Base-by-base conservation (phyloP, 805 yeast species). In the Ogataea pignaliae region DNA sequence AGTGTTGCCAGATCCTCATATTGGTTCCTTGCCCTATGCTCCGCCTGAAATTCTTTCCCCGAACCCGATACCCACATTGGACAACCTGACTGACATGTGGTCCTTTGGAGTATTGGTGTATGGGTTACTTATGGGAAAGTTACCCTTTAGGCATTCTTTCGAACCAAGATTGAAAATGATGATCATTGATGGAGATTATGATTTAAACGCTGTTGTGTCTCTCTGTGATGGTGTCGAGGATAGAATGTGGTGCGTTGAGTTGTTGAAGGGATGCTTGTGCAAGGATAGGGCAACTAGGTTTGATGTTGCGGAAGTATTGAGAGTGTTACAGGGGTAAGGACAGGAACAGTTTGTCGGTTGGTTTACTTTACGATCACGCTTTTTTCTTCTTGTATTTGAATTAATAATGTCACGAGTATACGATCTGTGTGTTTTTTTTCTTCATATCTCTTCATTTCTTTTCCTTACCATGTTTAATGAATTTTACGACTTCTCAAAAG, bases 21-120 rank as follows among this genome's bases (percentile, higher is more conserved):
- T 88, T 39, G 98, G 98, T 0, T 89, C 96, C 1, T 69, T 90
- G 29, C 97, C 97, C 0, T 90, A 88, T 61, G 95, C 97, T 0
- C 78, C 96, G 0, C 98, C 98, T 0, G 97, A 90, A 59, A 70
- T 88, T 14, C 65, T 89, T 34, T 67, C 70, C 34, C 83, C 85
- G 1, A 71, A 72, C 36, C 86, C 88, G 5, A 26, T 31, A n/a
- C 69, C 82, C 47, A 44, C 64, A 55, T 57, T 78, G 43, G 83
- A 84, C 2, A 82, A 86, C 2, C 67, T 78, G 34, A 83, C 90
- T 1, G 98, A 90, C 64, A 74, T 87, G 5, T 90, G 97, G 97
- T 95, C 97, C 0, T 72, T 86, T 37, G 98, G 97, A 3, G 86
- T 89, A 0, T 66, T 85, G 50, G 54, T 84, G 3, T 89, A 78